Evolutionary conservation across 73 alveolate species (phyloP).

Genomic region (Urostyla sp.): DNA sequence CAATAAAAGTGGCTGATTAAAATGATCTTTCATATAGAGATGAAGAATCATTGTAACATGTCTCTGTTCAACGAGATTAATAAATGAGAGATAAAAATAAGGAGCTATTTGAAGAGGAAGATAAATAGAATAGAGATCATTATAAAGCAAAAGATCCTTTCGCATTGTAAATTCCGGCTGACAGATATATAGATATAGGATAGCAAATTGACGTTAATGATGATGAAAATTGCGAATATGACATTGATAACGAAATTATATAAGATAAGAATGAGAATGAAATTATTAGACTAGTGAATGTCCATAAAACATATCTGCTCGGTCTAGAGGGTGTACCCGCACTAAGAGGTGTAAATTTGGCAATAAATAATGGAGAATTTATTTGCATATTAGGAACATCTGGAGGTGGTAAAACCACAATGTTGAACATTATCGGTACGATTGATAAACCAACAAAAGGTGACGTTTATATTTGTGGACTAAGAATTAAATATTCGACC

Average conservation of each 20-base stretch:
- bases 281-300: conserved; percentile 84
- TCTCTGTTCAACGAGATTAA: too few species aligned
- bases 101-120: too few species aligned
- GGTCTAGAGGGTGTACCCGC: conserved; percentile 99
- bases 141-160: background rate
- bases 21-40: background rate
- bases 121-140: conserved; percentile 11
- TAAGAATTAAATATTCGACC: conserved; percentile 88
- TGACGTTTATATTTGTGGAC: conserved; percentile 90
- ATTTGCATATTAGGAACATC: conserved; percentile 97
- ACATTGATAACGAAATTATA: conserved; percentile 16
- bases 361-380: conserved; percentile 94
- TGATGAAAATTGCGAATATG: conserved; percentile 28
- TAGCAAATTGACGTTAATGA: conserved; percentile 4
- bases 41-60: too few species aligned
- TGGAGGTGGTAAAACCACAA: conserved; percentile 97
- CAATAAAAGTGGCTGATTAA: background rate
- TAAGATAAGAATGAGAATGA: conserved; percentile 53
- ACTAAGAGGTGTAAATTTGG: conserved; percentile 93
- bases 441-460: conserved; percentile 98
- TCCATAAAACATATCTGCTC: conserved; percentile 95
- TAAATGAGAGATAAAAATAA: too few species aligned
- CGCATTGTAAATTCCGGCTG: conserved; percentile 1
- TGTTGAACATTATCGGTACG: conserved; percentile 96
- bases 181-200: background rate